phyloP scores from a whole-genome alignment of 116 monocot species.

The Cymodocea nodosa region DNA sequence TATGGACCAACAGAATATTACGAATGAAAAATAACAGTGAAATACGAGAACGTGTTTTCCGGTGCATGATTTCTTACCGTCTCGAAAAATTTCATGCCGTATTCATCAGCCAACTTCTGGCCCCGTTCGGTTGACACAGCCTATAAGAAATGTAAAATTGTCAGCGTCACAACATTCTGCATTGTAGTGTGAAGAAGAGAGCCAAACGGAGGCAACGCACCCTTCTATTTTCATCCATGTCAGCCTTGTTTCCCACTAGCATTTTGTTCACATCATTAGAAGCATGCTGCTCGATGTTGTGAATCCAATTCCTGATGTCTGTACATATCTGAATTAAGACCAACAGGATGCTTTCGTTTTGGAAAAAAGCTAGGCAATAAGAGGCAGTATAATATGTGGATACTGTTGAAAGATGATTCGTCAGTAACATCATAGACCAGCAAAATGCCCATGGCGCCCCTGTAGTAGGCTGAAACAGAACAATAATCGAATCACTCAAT shows the following conservation, averaged over 20 bases:
- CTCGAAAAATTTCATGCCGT: constrained; percentile 53
- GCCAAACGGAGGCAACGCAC: constrained; percentile 6
- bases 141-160: constrained; percentile 8
- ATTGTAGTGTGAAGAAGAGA: not conserved
- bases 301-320: constrained; percentile 81
- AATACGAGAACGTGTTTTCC: no score
- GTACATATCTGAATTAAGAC: not conserved
- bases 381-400: not conserved
- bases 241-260: constrained; percentile 72
- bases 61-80: constrained; percentile 16
- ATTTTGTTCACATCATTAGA: constrained; percentile 80
- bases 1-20: not conserved
- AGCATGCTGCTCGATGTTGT: constrained; percentile 80
- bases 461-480: constrained; percentile 49
- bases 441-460: constrained; percentile 68
- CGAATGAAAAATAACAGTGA: no score
- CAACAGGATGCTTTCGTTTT: not conserved
- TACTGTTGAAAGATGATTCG: constrained; percentile 83
- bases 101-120: constrained; percentile 47
- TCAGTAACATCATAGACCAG: constrained; percentile 74
- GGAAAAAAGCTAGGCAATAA: not conserved
- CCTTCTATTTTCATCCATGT: constrained; percentile 86
- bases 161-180: not conserved
- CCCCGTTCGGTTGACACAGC: constrained; percentile 37
- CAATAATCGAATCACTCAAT: not conserved